phyloP scores from a whole-genome alignment of 352 stramenopile species.

The Discostella stelligera region DNA sequence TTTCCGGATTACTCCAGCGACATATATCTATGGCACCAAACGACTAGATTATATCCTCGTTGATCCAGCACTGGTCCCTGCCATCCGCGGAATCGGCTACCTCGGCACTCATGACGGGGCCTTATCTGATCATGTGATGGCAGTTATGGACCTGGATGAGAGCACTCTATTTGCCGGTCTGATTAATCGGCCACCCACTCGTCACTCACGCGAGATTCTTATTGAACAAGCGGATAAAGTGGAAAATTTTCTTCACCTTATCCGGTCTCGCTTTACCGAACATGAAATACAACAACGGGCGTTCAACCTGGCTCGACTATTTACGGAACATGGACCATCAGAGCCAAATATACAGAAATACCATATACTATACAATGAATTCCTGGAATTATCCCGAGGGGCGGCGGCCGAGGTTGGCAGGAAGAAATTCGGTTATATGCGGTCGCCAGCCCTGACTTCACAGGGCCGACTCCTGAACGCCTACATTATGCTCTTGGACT shows the following conservation, averaged over 20 bases:
- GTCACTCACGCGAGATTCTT: conserved; percentile 3
- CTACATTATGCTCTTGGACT: neutral
- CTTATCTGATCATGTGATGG: conserved; percentile 5
- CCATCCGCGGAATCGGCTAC: neutral
- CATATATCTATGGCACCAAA: conserved; percentile 5
- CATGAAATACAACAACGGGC: neutral
- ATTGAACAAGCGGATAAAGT: conserved; percentile 17
- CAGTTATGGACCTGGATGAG: conserved; percentile 8
- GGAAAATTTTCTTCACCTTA: neutral
- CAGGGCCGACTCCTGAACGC: neutral
- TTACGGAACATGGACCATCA: neutral
- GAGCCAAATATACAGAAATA: neutral
- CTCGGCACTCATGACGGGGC: conserved; percentile 10
- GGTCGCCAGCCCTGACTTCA: neutral
- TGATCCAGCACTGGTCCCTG: neutral
- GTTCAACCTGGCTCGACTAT: neutral
- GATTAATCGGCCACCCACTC: neutral
- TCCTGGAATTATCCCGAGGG: neutral
- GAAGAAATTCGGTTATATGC: conserved; percentile 25
- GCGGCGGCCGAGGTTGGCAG: neutral
- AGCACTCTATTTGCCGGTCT: neutral
- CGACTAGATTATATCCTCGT: conserved; percentile 8
- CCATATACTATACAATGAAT: conserved; percentile 4
- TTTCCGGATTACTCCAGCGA: neutral
- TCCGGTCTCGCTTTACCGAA: no score